Evolutionary conservation across 2,329 filamentous ascomycete genomes (phyloP), one percentile per base, ranked within the genome.

Genomic region (Aspergillus ibericus): DNA sequence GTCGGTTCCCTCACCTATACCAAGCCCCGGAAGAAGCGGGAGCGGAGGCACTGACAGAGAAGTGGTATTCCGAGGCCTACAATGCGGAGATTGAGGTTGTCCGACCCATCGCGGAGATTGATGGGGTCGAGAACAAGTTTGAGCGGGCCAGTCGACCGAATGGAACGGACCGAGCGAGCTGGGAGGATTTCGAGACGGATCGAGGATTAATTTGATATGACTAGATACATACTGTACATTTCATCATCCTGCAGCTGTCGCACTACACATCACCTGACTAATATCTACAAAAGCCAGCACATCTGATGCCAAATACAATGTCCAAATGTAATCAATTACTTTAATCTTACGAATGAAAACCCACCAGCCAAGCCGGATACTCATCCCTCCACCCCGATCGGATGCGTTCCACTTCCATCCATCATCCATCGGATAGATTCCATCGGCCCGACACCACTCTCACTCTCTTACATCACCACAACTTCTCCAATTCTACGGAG

Each of bases 1-100:
- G 72, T 38, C 76, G 77, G 7, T 82, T 81, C 65, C 83, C 84
- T 0, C 80, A 83, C 25, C 71, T 88, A n/a, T 85, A 86, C 59
- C 74, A 76, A 27, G 22, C 60, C 3, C 57, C 64, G 10, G 64
- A 63, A 2, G 42, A 60, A 22, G 58, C 58, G 38, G 71, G 80
- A 25, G 70, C 69, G 6, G 72, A 79, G 48, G 77, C 82, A 63
- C 73, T 83, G 58, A 74, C 70, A 1, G 80, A 83, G 66, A 58
- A 53, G 29, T 62, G 60, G 46, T 32, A 29, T 48, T 53, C 80
- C 7, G 66, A 70, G 16, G 77, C 75, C 6, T 80, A 81, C 56
- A 71, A 72, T 15, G 67, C 67, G 75, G 62, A 79, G 73, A 78
- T 86, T 76, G 68, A 79, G 49, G 75, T 80, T 22, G 78, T 82